Evolutionary conservation across 2,329 filamentous ascomycete genomes (phyloP).

Genomic region (Acarospora socialis): DNA sequence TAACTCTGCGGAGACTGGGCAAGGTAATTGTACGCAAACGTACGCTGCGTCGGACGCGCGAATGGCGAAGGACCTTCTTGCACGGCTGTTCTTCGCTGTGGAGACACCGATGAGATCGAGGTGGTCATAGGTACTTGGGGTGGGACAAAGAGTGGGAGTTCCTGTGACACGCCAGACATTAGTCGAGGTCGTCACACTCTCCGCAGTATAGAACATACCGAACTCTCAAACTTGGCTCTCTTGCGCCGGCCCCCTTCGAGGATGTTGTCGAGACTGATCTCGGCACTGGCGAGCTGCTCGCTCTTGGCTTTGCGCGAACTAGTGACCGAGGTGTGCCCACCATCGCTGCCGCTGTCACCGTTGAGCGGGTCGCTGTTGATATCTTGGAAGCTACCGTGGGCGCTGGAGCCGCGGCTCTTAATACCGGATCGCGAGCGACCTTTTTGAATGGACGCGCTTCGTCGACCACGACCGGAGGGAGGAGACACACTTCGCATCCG

Average conservation of each 20-base stretch:
- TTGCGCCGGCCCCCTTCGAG: conserved; percentile 93
- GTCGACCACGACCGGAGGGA: conserved; percentile 50
- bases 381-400: conserved; percentile 46
- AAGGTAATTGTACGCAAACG: conserved; percentile 61
- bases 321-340: conserved; percentile 56
- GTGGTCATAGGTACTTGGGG: conserved; percentile 83
- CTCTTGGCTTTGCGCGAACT: conserved; percentile 60
- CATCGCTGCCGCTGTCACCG: conserved; percentile 79
- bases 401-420: conserved; percentile 53
- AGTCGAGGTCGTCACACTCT: conserved; percentile 11
- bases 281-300: conserved; percentile 81
- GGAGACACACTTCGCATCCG: conserved; percentile 69
- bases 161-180: conserved; percentile 40
- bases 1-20: conserved; percentile 78
- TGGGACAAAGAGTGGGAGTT: conserved; percentile 87
- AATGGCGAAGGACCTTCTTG: conserved; percentile 61
- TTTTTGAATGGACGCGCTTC: conserved; percentile 68
- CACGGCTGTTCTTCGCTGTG: conserved; percentile 66
- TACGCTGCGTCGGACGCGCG: conserved; percentile 60
- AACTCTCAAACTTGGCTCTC: conserved; percentile 89
- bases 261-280: conserved; percentile 97
- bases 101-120: conserved; percentile 96
- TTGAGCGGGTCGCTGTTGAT: conserved; percentile 43
- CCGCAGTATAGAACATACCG: conserved; percentile 42
- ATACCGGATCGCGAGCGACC: conserved; percentile 49